These are phyloP conservation scores for Phytopythium mirpurense DNA, from an alignment of 352 stramenopile genomes.

Conservation along the genomic window DNA sequence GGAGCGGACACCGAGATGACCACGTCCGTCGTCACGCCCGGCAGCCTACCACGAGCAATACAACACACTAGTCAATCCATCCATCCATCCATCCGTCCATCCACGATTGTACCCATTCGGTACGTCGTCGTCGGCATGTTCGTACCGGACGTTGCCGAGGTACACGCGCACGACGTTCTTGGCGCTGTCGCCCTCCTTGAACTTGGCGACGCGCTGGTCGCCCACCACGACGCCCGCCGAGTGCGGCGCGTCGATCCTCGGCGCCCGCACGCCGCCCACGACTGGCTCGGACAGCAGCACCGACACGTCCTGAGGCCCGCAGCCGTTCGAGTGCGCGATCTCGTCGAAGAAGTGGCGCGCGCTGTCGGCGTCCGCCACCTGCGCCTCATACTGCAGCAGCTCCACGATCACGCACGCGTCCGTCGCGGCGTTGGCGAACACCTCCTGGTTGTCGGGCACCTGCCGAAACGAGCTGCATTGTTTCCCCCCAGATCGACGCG, in stretches of 20 bases:
- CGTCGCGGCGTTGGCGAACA: constrained; percentile 75
- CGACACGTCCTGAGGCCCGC: constrained; percentile 41
- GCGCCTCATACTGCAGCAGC: constrained; percentile 62
- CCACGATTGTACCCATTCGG: too few relatives aligned
- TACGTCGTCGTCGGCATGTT: not conserved
- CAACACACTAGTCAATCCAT: too few relatives aligned
- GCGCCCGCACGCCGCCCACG: constrained; percentile 18
- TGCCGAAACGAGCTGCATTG: constrained; percentile 68
- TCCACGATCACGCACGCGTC: constrained; percentile 85
- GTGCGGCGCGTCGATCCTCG: constrained; percentile 31
- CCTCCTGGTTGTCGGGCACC: constrained; percentile 85
- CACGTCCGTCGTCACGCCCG: constrained; percentile 70
- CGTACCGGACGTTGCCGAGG: constrained; percentile 58
- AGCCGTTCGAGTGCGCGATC: constrained; percentile 77
- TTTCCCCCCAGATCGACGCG: too few relatives aligned
- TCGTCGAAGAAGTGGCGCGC: constrained; percentile 83
- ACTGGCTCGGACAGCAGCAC: constrained; percentile 43
- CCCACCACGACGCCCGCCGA: constrained; percentile 49
- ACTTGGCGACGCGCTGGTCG: constrained; percentile 81
- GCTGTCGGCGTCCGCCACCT: constrained; percentile 37
- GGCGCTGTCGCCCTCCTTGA: constrained; percentile 70
- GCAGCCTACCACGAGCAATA: constrained; percentile 25
- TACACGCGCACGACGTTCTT: constrained; percentile 87
- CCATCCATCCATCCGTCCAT: too few relatives aligned
- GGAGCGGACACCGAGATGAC: constrained; percentile 78